A percentile compares a stretch with the other conserved stretches of the same genome.
These are phyloP conservation scores for Neostapfia colusana DNA, from an alignment of 176 grass and related monocot species.

Conservation along the genomic window DNA sequence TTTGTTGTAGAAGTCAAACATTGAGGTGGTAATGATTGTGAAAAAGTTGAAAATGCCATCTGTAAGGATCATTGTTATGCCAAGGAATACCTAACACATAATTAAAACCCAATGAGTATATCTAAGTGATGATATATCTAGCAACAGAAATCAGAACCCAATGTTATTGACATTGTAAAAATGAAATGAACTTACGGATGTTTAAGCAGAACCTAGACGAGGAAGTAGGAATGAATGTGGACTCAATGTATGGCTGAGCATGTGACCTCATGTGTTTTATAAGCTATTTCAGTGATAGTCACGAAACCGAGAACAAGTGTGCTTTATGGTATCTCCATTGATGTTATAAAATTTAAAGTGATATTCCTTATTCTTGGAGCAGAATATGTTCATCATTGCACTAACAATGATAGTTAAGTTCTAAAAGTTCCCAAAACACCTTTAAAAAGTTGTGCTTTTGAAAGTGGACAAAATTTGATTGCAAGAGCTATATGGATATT, in stretches of 20 bases:
- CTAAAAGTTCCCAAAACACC: too few relatives aligned
- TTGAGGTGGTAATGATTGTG: conserved; percentile 18
- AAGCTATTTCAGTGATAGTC: not conserved
- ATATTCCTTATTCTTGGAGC: too few relatives aligned
- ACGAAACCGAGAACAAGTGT: too few relatives aligned
- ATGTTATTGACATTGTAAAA: not conserved
- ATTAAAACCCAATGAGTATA: not conserved
- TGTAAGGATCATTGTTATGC: conserved; percentile 54
- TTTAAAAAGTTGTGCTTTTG: too few relatives aligned
- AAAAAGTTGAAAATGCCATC: conserved; percentile 57
- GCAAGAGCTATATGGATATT: too few relatives aligned
- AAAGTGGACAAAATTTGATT: too few relatives aligned
- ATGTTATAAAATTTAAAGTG: not conserved
- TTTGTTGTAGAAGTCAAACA: conserved; percentile 45
- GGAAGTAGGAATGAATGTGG: not conserved
- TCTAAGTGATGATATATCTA: not conserved
- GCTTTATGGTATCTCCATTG: not conserved
- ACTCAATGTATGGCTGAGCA: not conserved
- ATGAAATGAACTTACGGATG: not conserved
- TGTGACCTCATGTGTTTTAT: not conserved
- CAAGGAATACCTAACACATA: conserved; percentile 28
- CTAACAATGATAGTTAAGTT: too few relatives aligned
- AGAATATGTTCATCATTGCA: too few relatives aligned
- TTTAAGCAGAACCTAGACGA: not conserved
- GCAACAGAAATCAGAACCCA: not conserved